Conservation (phyloP, 257 asterid genomes). For the Anisodus tanguticus region DNA sequence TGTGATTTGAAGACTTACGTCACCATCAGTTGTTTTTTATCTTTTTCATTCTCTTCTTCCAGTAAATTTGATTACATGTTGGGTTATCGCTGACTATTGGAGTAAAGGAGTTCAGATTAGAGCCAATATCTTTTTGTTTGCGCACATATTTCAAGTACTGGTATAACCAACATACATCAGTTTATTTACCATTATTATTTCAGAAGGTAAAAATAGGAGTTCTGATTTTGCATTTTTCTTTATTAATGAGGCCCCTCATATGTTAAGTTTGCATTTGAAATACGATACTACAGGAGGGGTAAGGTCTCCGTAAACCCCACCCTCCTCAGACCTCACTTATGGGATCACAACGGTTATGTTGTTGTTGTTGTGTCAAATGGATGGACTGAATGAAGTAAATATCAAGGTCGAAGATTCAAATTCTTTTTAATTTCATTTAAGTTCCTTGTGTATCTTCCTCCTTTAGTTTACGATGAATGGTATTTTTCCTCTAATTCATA, state of each 20-base stretch:
- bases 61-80: neutral
- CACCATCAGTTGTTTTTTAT: neutral
- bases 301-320: too few species aligned
- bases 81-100: neutral
- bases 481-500: neutral
- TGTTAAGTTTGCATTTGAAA: neutral
- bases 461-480: neutral
- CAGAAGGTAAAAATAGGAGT: neutral
- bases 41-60: neutral
- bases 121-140: neutral
- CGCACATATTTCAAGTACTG: too few species aligned
- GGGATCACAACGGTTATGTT: too few species aligned
- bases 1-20: neutral
- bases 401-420: neutral
- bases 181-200: neutral
- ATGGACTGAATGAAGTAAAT: neutral
- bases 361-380: neutral
- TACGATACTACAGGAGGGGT: neutral
- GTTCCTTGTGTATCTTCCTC: neutral
- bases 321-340: too few species aligned
- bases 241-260: neutral
- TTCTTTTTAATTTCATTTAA: neutral
- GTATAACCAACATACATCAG: neutral
- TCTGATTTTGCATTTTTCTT: neutral
- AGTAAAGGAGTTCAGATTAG: neutral